Evolutionary conservation across 164 flowering plant species (phyloP).

Genomic region (Umbilicus rupestris): DNA sequence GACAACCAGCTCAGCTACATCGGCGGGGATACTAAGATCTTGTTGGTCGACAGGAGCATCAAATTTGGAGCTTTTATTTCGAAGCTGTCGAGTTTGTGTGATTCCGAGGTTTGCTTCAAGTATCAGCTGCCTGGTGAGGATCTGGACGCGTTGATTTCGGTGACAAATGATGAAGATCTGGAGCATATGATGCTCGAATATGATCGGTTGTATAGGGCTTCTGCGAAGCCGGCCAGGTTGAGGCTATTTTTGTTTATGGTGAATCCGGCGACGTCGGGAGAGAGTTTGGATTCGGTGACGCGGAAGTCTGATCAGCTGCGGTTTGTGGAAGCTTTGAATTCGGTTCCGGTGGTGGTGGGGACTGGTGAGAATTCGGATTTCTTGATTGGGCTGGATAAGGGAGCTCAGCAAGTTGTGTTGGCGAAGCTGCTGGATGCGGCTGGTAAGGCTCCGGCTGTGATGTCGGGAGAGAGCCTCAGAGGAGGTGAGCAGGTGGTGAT

Average conservation of each 20-base stretch:
- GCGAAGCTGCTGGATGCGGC: constrained; percentile 5
- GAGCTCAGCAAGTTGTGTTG: constrained; percentile 9
- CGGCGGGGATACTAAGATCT: constrained; percentile 82
- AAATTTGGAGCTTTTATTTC: constrained; percentile 27
- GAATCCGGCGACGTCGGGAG: not conserved
- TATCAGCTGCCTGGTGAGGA: constrained; percentile 84
- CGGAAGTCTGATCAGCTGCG: constrained; percentile 48
- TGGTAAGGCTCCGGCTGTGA: constrained; percentile 10
- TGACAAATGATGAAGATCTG: constrained; percentile 76
- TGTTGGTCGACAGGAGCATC: constrained; percentile 53
- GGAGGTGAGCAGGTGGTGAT: constrained; percentile 20
- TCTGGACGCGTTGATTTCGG: constrained; percentile 73
- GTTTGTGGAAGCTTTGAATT: constrained; percentile 75
- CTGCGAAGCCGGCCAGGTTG: constrained; percentile 55
- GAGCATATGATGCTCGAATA: constrained; percentile 83
- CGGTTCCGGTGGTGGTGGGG: constrained; percentile 26
- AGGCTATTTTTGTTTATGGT: constrained; percentile 46
- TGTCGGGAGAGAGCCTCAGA: constrained; percentile 4
- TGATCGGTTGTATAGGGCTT: constrained; percentile 45
- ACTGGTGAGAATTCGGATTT: constrained; percentile 48
- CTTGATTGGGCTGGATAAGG: constrained; percentile 65
- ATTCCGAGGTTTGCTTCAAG: constrained; percentile 39
- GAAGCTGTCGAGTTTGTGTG: constrained; percentile 38
- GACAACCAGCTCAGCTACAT: constrained; percentile 70
- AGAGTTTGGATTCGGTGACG: constrained; percentile 21